Evolutionary conservation across 1,284 basidiomycete genomes (phyloP).

Genomic region (Thelephora terrestris): DNA sequence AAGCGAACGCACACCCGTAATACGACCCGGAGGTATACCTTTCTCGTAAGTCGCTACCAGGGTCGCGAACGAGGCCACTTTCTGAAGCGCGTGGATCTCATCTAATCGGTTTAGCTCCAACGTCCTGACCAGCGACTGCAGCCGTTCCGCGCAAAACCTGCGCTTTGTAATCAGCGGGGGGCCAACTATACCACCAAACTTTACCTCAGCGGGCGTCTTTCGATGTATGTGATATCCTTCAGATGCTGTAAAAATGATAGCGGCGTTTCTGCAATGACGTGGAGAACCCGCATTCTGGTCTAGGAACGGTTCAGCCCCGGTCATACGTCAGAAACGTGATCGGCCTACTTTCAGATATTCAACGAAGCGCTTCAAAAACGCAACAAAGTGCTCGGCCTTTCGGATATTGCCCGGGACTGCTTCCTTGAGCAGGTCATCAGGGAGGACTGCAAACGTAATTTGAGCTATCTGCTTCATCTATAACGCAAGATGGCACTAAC

Average conservation of each 20-base stretch:
- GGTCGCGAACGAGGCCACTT: constrained; percentile 94
- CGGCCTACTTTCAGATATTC: constrained; percentile 88
- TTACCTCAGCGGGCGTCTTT: constrained; percentile 86
- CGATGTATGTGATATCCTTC: constrained; percentile 99
- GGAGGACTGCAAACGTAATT: constrained; percentile 52
- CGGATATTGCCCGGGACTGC: constrained; percentile 97
- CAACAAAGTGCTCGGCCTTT: constrained; percentile 98
- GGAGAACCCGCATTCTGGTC: constrained; percentile 97
- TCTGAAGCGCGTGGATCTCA: constrained; percentile 87
- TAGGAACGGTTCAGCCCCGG: constrained; percentile 20
- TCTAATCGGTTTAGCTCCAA: constrained; percentile 87
- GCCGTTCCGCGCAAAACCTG: constrained; percentile 93
- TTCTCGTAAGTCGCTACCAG: constrained; percentile 98
- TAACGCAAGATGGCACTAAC: constrained; percentile 29
- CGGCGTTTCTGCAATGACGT: constrained; percentile 99
- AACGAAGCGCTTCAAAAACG: constrained; percentile 96
- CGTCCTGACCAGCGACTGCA: constrained; percentile 91
- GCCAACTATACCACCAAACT: constrained; percentile 12
- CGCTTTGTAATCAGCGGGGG: constrained; percentile 7
- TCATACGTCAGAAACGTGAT: background rate
- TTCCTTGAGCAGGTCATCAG: constrained; percentile 91
- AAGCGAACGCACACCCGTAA: too few relatives aligned
- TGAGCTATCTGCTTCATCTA: constrained; percentile 4
- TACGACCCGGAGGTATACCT: constrained; percentile 33
- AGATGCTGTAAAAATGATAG: constrained; percentile 97